phyloP scores from a whole-genome alignment of 768 basidiomycete genomes.

The Termitomyces sp. region DNA sequence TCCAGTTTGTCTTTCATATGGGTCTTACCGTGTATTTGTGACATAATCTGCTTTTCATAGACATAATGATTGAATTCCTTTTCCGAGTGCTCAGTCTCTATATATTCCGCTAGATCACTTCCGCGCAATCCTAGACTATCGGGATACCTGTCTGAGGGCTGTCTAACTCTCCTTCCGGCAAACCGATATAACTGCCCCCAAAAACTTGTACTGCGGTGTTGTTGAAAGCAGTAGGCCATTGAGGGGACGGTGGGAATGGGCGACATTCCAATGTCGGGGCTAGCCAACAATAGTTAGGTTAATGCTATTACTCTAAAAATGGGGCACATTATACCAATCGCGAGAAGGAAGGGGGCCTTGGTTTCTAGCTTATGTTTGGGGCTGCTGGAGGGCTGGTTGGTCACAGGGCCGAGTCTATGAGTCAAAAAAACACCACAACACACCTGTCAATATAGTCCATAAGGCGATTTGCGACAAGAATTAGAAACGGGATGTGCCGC shows the following conservation, averaged over 20 bases:
- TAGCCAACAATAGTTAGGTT: conserved; percentile 19
- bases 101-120: conserved; percentile 5
- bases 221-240: conserved; percentile 63
- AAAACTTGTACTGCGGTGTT: conserved; percentile 57
- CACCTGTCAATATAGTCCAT: conserved; percentile 66
- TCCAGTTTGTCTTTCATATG: conserved; percentile 5
- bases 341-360: conserved; percentile 47
- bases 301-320: neutral
- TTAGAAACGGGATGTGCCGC: conserved; percentile 37
- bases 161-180: conserved; percentile 4
- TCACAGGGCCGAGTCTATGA: neutral
- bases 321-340: conserved; percentile 40
- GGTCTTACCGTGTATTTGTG: conserved; percentile 10
- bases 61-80: neutral
- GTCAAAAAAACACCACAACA: conserved; percentile 10
- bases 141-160: neutral
- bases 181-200: neutral
- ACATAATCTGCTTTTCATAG: conserved; percentile 9
- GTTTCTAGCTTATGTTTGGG: conserved; percentile 43
- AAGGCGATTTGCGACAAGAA: conserved; percentile 65
- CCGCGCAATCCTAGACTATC: conserved; percentile 2
- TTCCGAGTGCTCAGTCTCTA: neutral
- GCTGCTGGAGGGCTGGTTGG: conserved; percentile 35
- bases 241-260: conserved; percentile 42
- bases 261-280: conserved; percentile 43